phyloP scores from a whole-genome alignment of 441 rosid genomes.

The Syzygium syzygioides region DNA sequence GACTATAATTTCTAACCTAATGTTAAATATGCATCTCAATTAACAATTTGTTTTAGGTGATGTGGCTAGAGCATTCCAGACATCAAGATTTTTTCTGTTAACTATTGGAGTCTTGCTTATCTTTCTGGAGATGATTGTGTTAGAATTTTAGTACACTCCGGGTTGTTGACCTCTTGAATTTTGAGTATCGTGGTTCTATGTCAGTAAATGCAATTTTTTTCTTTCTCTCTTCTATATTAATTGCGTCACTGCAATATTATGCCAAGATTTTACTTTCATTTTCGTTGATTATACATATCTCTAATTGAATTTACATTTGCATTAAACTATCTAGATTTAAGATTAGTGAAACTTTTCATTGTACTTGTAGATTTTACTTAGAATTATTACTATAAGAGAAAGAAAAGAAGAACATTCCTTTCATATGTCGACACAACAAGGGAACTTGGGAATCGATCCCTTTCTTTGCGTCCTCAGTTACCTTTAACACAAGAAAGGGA shows the following conservation, averaged over 20 bases:
- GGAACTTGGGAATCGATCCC: neutral
- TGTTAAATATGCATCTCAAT: too few species aligned
- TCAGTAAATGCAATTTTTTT: too few species aligned
- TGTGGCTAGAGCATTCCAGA: too few species aligned
- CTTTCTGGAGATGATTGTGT: too few species aligned
- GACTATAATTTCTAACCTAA: neutral
- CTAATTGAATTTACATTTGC: neutral
- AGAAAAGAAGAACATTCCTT: neutral
- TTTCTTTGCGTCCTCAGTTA: neutral
- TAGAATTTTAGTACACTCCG: too few species aligned
- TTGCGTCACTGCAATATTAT: neutral
- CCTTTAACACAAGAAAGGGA: neutral
- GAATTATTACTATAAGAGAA: neutral
- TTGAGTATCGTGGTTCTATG: too few species aligned
- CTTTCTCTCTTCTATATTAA: neutral
- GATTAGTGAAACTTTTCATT: neutral
- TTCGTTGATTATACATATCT: neutral
- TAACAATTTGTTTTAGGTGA: too few species aligned
- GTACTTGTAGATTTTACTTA: neutral
- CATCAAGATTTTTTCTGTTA: too few species aligned
- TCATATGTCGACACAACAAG: neutral
- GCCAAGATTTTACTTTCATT: neutral
- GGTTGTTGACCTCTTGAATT: too few species aligned
- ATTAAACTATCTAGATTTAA: too few species aligned
- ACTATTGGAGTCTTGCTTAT: too few species aligned